Conservation (phyloP, 1,284 basidiomycete genomes). For the Tetrapyrgos nigripes region DNA sequence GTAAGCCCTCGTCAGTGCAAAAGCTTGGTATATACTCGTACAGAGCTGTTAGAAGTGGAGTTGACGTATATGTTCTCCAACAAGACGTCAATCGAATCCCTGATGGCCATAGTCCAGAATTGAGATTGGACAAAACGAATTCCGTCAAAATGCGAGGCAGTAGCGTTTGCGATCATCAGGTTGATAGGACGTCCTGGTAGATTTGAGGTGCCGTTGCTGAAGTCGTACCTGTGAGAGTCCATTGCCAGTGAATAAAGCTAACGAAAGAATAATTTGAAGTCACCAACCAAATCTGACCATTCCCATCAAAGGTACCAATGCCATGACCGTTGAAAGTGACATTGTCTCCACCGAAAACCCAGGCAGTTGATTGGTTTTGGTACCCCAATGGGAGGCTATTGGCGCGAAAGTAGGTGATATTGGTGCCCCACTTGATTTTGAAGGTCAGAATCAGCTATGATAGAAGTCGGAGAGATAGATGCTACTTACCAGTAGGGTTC, state of each 20-base stretch:
- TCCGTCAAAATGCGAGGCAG: constrained; percentile 33
- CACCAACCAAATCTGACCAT: constrained; percentile 43
- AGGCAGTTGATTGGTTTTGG: constrained; percentile 36
- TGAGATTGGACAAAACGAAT: constrained; percentile 41
- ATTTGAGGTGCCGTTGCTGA: constrained; percentile 37
- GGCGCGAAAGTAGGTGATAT: constrained; percentile 36
- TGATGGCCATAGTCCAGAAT: constrained; percentile 44
- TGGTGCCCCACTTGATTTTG: constrained; percentile 34
- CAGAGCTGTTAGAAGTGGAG: constrained; percentile 35
- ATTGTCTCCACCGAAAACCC: constrained; percentile 36
- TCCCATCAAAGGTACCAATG: constrained; percentile 39
- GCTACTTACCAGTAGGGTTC: constrained; percentile 36
- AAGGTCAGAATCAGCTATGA: not conserved
- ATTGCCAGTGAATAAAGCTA: not conserved
- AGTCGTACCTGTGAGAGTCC: constrained; percentile 34
- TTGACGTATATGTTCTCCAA: constrained; percentile 40
- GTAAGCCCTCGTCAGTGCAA: not conserved
- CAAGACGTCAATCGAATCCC: constrained; percentile 33
- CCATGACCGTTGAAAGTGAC: constrained; percentile 35
- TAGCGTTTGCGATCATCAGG: constrained; percentile 35
- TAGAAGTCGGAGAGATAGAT: too few relatives aligned
- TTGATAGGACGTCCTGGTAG: constrained; percentile 39
- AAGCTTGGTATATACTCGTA: constrained; percentile 9
- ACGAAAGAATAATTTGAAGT: not conserved
- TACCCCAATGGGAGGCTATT: constrained; percentile 35